Evolutionary conservation across 768 basidiomycete genomes (phyloP).

Genomic region (Serendipita sp.): DNA sequence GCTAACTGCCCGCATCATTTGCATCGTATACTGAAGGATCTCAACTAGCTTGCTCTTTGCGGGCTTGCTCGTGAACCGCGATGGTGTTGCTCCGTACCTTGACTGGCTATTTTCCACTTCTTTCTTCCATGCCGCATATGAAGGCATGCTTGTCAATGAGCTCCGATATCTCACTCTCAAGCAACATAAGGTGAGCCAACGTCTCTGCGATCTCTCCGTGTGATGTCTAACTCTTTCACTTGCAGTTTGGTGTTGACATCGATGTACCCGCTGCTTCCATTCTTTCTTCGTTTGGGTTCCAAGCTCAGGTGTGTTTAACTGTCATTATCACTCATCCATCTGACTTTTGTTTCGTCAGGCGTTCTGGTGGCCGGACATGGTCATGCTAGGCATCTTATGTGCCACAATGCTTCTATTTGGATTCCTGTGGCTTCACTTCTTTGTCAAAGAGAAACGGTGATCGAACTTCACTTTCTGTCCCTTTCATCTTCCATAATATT

Average conservation of each 20-base stretch:
- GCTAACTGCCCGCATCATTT: not conserved
- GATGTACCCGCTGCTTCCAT: conserved; percentile 95
- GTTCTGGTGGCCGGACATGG: conserved; percentile 98
- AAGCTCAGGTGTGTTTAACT: conserved; percentile 48
- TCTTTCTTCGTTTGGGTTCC: conserved; percentile 82
- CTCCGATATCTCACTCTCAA: conserved; percentile 84
- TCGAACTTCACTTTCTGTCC: too few species aligned
- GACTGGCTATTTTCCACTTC: conserved; percentile 83
- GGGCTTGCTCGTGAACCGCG: conserved; percentile 87
- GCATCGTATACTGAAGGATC: not conserved
- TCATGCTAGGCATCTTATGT: conserved; percentile 75
- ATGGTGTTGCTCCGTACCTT: conserved; percentile 54
- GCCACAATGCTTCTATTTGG: conserved; percentile 59
- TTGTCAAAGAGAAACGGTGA: conserved; percentile 64
- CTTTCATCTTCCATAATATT: too few species aligned
- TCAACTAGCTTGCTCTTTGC: conserved; percentile 73
- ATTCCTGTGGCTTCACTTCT: conserved; percentile 70
- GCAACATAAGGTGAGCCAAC: conserved; percentile 57
- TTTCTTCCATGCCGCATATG: conserved; percentile 98
- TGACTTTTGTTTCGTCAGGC: conserved; percentile 31
- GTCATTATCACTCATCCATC: not conserved
- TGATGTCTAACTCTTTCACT: not conserved
- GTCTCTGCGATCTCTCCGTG: not conserved
- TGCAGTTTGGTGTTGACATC: conserved; percentile 87
- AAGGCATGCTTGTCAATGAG: conserved; percentile 96